These are phyloP conservation scores for Hemileia vastatrix DNA, from an alignment of 1,284 basidiomycete genomes.

Conservation along the genomic window DNA sequence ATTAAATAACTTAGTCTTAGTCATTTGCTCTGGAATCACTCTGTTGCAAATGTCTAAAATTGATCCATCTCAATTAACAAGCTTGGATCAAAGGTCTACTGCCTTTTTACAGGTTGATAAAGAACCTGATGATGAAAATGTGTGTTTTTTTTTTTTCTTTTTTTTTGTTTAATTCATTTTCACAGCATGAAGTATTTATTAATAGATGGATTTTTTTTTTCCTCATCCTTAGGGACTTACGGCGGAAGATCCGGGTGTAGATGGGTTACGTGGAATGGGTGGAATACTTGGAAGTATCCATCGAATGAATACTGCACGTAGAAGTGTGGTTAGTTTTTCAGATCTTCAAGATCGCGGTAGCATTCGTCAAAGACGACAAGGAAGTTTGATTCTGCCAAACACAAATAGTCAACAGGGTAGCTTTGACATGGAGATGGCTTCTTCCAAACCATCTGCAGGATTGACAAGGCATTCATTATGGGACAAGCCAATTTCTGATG, in stretches of 20 bases:
- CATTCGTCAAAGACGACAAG: slow-evolving; percentile 3
- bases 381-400: neutral
- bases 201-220: too few relatives aligned
- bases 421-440: neutral
- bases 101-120: slow-evolving; percentile 8
- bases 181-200: too few relatives aligned
- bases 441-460: neutral
- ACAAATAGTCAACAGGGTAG: neutral
- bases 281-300: slow-evolving; percentile 41
- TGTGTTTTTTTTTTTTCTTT: too few relatives aligned
- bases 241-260: slow-evolving; percentile 39
- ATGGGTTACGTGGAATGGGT: slow-evolving; percentile 40
- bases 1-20: slow-evolving; percentile 38
- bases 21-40: slow-evolving; percentile 62
- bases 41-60: slow-evolving; percentile 89
- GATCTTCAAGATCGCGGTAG: slow-evolving; percentile 23
- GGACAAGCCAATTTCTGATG: slow-evolving; percentile 13
- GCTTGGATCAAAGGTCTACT: slow-evolving; percentile 23
- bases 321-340: slow-evolving; percentile 24
- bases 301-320: slow-evolving; percentile 35
- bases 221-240: neutral
- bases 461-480: slow-evolving; percentile 10
- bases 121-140: slow-evolving; percentile 13
- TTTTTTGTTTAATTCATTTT: too few relatives aligned
- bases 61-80: slow-evolving; percentile 35